These are phyloP conservation scores for Rhamnella rubrinervis DNA, from an alignment of 331 rosid species.

Conservation along the genomic window DNA sequence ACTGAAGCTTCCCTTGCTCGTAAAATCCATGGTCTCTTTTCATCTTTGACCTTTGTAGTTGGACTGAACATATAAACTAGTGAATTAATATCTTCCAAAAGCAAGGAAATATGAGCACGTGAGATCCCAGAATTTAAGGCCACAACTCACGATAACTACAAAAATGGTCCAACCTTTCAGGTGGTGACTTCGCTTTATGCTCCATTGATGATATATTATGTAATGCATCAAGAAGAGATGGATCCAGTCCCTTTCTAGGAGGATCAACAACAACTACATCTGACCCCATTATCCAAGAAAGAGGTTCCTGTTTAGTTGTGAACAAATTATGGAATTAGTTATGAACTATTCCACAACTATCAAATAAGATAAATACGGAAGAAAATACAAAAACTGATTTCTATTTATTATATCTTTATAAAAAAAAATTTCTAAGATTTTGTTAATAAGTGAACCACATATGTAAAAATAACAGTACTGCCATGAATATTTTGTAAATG, in stretches of 20 bases:
- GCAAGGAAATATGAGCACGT: neutral
- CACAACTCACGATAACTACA: slow-evolving; percentile 5
- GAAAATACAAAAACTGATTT: neutral
- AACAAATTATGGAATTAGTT: slow-evolving; percentile 30
- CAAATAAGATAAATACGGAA: neutral
- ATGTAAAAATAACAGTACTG: too few relatives aligned
- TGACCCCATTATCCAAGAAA: slow-evolving; percentile 81
- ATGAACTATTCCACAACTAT: slow-evolving; percentile 16
- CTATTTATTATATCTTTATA: neutral
- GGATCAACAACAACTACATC: slow-evolving; percentile 94
- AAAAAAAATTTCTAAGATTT: neutral
- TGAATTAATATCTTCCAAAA: slow-evolving; percentile 9
- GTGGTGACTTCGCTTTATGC: slow-evolving; percentile 49
- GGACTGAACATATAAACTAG: slow-evolving; percentile 45
- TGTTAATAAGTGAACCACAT: too few relatives aligned
- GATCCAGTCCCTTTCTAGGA: slow-evolving; percentile 89
- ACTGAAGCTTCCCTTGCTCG: slow-evolving; percentile 83
- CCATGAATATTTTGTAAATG: too few relatives aligned
- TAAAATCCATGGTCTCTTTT: slow-evolving; percentile 96
- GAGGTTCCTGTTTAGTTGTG: slow-evolving; percentile 73
- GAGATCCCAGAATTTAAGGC: slow-evolving; percentile 3
- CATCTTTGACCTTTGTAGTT: slow-evolving; percentile 55
- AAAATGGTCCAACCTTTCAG: slow-evolving; percentile 51
- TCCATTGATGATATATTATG: slow-evolving; percentile 51
- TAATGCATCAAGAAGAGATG: slow-evolving; percentile 65